These are phyloP conservation scores for Lactifluus hygrophoroides DNA, from an alignment of 768 basidiomycete species.

Conservation along the genomic window DNA sequence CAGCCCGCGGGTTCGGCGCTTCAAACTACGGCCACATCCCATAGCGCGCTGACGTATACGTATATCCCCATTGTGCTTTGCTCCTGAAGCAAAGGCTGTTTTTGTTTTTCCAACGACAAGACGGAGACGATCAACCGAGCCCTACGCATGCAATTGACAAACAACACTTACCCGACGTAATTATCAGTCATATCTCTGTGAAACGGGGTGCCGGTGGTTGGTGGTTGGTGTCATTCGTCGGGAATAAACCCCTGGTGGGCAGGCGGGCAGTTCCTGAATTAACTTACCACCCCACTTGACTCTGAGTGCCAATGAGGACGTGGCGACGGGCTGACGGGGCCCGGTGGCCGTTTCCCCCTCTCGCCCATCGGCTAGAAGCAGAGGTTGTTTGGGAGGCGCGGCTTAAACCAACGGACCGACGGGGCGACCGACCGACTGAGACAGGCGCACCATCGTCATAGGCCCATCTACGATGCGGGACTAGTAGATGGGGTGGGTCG, in stretches of 20 bases:
- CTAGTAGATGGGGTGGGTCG: too few species aligned
- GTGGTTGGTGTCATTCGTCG: too few species aligned
- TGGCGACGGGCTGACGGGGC: neutral
- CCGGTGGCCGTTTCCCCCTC: neutral
- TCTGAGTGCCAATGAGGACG: neutral
- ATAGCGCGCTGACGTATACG: neutral
- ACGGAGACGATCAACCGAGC: neutral
- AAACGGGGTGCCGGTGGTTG: constrained; percentile 1
- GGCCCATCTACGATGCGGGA: too few species aligned
- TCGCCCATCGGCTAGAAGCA: neutral
- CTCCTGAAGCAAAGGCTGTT: neutral
- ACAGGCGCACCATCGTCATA: too few species aligned
- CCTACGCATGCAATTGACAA: neutral
- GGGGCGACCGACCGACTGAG: too few species aligned
- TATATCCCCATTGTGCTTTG: too few species aligned
- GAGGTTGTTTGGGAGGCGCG: neutral
- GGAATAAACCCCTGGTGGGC: neutral
- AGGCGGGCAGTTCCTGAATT: neutral
- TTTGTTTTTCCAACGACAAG: neutral
- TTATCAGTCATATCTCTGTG: neutral
- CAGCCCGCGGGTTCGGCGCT: neutral
- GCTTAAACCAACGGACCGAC: neutral
- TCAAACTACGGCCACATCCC: neutral
- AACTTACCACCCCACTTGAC: neutral
- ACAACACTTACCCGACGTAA: too few species aligned